Evolutionary conservation across 257 asterid genomes (phyloP).

Genomic region (Petunia secreta): DNA sequence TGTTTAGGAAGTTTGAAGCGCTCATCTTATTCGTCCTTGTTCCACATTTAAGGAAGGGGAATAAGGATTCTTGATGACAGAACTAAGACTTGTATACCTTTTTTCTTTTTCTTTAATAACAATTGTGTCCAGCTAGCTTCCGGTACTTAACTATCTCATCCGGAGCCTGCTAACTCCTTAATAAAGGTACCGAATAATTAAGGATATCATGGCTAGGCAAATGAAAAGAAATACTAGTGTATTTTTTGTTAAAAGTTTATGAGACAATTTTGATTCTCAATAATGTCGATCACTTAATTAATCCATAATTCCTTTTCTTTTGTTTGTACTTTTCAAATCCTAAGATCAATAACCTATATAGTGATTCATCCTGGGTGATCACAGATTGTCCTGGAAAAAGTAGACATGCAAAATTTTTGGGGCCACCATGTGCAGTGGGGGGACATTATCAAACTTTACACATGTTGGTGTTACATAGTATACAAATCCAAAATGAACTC

Average conservation of each 20-base stretch:
- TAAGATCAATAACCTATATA: background rate
- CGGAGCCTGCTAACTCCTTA: no score
- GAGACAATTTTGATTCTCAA: background rate
- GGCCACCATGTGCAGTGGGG: background rate
- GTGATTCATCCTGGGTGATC: background rate
- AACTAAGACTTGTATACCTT: background rate
- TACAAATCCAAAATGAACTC: background rate
- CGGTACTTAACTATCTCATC: no score
- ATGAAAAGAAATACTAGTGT: background rate
- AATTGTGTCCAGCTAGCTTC: background rate
- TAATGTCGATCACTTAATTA: background rate
- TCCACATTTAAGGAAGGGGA: background rate
- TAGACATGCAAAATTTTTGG: background rate
- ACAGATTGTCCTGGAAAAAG: background rate
- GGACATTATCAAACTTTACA: background rate
- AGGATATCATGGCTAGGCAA: no score
- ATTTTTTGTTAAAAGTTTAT: background rate
- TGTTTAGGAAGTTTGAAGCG: background rate
- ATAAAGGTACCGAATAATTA: no score
- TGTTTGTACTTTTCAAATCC: background rate
- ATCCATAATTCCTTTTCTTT: background rate
- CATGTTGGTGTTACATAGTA: constrained; percentile 7
- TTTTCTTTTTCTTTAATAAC: background rate
- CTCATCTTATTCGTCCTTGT: background rate
- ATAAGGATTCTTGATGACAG: background rate